Conservation (phyloP, 2,329 filamentous ascomycete genomes). For the Colletotrichum sp. region DNA sequence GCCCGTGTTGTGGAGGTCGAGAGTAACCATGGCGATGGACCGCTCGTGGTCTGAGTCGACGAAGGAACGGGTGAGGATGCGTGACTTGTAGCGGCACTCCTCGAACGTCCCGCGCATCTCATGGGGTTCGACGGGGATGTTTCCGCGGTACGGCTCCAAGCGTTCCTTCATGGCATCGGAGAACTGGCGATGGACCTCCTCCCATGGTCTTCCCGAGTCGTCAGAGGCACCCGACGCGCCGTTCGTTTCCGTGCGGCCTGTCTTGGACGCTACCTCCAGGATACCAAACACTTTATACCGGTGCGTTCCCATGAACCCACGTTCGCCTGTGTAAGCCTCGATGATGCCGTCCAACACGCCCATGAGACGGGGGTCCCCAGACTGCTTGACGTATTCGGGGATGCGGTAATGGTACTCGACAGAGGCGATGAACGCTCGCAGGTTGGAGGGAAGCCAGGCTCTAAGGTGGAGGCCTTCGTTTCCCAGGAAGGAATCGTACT, state of each 20-base stretch:
- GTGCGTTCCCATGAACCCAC: slow-evolving; percentile 62
- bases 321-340: slow-evolving; percentile 59
- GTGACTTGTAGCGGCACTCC: slow-evolving; percentile 56
- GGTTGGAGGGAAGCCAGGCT: slow-evolving; percentile 59
- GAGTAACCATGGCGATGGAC: slow-evolving; percentile 53
- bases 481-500: slow-evolving; percentile 57
- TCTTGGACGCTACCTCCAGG: slow-evolving; percentile 58
- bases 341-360: slow-evolving; percentile 60
- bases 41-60: slow-evolving; percentile 52
- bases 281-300: slow-evolving; percentile 64
- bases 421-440: slow-evolving; percentile 59
- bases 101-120: slow-evolving; percentile 61
- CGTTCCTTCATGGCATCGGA: slow-evolving; percentile 60
- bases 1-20: slow-evolving; percentile 58
- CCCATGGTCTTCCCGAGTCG: slow-evolving; percentile 48
- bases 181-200: slow-evolving; percentile 55
- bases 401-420: slow-evolving; percentile 60
- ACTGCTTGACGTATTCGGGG: slow-evolving; percentile 57
- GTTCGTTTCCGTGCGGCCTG: slow-evolving; percentile 57
- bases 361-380: slow-evolving; percentile 53
- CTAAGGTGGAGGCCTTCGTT: slow-evolving; percentile 56
- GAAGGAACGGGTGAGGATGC: slow-evolving; percentile 47
- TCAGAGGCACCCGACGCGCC: slow-evolving; percentile 52
- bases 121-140: slow-evolving; percentile 52
- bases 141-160: slow-evolving; percentile 53